Base-by-base conservation (phyloP, 805 yeast genomes). In the Kregervanrija fluxuum region DNA sequence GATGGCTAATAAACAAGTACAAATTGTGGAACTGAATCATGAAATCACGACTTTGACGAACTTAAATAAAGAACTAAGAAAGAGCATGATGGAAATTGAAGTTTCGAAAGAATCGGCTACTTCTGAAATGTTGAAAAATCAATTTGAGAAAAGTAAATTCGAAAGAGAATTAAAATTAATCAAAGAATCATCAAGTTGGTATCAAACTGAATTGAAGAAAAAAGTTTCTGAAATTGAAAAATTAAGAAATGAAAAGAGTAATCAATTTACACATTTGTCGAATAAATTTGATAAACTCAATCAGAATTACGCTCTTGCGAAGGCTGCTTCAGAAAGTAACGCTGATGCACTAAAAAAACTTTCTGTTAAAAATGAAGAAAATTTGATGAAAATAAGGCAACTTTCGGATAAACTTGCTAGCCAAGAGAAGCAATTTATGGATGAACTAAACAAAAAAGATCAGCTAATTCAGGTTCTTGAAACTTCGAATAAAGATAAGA, bases 371-470 rank as follows among this genome's bases (percentile, higher is more conserved):
- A 57, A 73, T 50, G 73, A 80, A 47, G 61, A 67, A 40, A 55
- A 76, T 5, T 57, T 75, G 28, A 51, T 67, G 1, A 68, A 75
- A 44, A 59, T 78, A 22, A 75, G 74, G 50, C 64, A 69, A 4
- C 57, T 81, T 28, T 70, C 70, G 17, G 77, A 72, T 50, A 65
- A 70, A 28, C 50, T 65, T 11, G 59, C 70, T 1, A 46, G 59
- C 1, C 69, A 70, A 34, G 73, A 78, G 50, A 76, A 71, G 33
- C 75, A 71, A 33, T 79, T 77, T 54, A 51, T 72, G 14, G 71
- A 73, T 31, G 89, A 82, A 55, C 73, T 80, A 63, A 59, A 76
- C 2, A 62, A 77, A 38, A 86, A 82, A 59, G 81, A 81, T 41
- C 77, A 84, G 41, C 61, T 81, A 34, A 66, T 77, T 5, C 77